A percentile compares a stretch with the other conserved stretches of the same genome.
Conservation (phyloP, 2,329 filamentous ascomycete species). For the Arthrobotrys conoides region DNA sequence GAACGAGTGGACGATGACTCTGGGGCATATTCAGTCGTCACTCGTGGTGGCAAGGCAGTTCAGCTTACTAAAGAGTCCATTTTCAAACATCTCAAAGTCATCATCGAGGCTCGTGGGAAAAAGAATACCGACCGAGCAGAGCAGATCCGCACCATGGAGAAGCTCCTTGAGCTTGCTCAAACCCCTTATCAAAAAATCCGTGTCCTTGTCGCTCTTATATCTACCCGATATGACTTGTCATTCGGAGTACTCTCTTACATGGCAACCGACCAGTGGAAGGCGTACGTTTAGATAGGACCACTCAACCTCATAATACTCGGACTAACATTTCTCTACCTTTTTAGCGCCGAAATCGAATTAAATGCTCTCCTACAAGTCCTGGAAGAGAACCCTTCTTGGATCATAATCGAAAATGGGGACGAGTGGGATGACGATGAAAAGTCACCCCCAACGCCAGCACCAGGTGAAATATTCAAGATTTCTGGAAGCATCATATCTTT, state of each 20-base stretch:
- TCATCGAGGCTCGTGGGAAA: conserved; percentile 95
- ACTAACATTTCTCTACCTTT: conserved; percentile 20
- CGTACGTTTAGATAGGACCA: conserved; percentile 67
- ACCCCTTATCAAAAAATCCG: conserved; percentile 95
- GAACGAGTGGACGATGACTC: conserved; percentile 76
- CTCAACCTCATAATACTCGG: no score
- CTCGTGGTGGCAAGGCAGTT: conserved; percentile 87
- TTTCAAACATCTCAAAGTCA: conserved; percentile 92
- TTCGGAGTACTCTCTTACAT: conserved; percentile 84
- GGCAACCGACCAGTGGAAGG: conserved; percentile 97
- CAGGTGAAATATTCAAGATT: conserved; percentile 87
- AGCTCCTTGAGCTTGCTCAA: conserved; percentile 86
- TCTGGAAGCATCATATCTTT: conserved; percentile 95
- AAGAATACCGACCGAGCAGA: conserved; percentile 97
- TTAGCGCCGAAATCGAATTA: conserved; percentile 84
- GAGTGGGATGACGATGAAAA: conserved; percentile 99
- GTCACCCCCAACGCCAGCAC: conserved; percentile 79
- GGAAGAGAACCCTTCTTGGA: conserved; percentile 81
- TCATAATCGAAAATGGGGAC: conserved; percentile 91
- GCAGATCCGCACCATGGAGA: conserved; percentile 98
- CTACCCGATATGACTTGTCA: conserved; percentile 92
- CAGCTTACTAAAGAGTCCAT: conserved; percentile 98
- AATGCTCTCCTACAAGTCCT: conserved; percentile 82
- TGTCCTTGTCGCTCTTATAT: conserved; percentile 90
- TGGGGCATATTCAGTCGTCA: conserved; percentile 89